Evolutionary conservation across 106 monocot species (phyloP).

Genomic region (Dioscorea zingiberensis): DNA sequence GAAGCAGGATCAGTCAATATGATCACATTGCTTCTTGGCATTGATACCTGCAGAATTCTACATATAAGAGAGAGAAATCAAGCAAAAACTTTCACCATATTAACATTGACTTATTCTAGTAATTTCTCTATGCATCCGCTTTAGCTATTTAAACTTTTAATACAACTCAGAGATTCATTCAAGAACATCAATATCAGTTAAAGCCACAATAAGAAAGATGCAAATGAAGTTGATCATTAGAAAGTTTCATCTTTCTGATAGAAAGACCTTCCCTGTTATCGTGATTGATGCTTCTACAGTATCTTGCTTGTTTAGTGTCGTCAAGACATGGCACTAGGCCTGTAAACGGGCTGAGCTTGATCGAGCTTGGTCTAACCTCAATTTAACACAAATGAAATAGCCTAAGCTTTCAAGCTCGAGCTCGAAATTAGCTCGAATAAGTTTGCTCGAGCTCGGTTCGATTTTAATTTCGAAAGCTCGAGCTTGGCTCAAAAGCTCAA

Average conservation of each 20-base stretch:
- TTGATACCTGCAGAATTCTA: slow-evolving; percentile 86
- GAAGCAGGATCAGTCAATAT: slow-evolving; percentile 81
- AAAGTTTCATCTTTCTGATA: not conserved
- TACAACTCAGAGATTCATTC: not conserved
- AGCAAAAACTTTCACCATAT: slow-evolving; percentile 12
- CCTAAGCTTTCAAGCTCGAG: too few relatives aligned
- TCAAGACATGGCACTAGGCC: too few relatives aligned
- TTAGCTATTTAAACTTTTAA: not conserved
- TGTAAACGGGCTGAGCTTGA: too few relatives aligned
- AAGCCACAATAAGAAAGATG: not conserved
- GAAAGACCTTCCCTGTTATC: too few relatives aligned
- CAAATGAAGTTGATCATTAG: not conserved
- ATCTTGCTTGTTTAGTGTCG: too few relatives aligned
- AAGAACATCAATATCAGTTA: not conserved
- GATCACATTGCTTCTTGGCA: slow-evolving; percentile 81
- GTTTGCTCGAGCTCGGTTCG: too few relatives aligned
- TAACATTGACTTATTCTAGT: not conserved
- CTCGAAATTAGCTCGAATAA: too few relatives aligned
- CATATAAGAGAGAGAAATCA: slow-evolving; percentile 60
- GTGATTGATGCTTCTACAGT: too few relatives aligned
- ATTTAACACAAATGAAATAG: too few relatives aligned
- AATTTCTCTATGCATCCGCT: not conserved
- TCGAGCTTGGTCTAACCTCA: too few relatives aligned
- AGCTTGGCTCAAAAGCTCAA: too few relatives aligned
- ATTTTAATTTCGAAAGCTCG: too few relatives aligned